Evolutionary conservation across 2,329 filamentous ascomycete genomes (phyloP).

Genomic region (Neofusicoccum ribis): DNA sequence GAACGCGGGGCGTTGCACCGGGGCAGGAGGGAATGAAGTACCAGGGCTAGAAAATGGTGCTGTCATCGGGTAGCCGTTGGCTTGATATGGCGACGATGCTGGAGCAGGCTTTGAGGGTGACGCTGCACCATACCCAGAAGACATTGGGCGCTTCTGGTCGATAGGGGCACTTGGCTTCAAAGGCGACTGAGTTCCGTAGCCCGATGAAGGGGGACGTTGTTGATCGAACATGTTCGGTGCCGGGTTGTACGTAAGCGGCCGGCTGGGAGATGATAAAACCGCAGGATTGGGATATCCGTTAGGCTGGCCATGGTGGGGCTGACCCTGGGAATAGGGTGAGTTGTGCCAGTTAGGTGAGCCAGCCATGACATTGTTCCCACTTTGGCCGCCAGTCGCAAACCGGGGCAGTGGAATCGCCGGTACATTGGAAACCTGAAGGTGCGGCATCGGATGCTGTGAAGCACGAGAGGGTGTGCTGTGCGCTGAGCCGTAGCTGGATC

Average conservation of each 20-base stretch:
- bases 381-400: background rate
- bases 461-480: constrained; percentile 2
- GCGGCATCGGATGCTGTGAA: background rate
- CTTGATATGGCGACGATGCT: constrained; percentile 34
- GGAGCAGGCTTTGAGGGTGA: constrained; percentile 40
- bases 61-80: constrained; percentile 32
- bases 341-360: background rate
- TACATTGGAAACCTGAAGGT: background rate
- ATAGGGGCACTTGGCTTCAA: constrained; percentile 36
- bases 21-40: constrained; percentile 46
- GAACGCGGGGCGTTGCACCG: constrained; percentile 34
- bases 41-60: constrained; percentile 44
- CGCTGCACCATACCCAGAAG: constrained; percentile 32
- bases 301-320: background rate
- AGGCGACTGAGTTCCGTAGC: background rate
- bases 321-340: background rate
- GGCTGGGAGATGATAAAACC: background rate
- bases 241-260: constrained; percentile 25
- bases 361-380: constrained; percentile 2
- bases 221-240: constrained; percentile 36
- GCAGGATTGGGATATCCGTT: constrained; percentile 5
- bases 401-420: constrained; percentile 5
- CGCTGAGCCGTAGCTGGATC: constrained; percentile 2
- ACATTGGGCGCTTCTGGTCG: constrained; percentile 41
- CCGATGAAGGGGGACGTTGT: constrained; percentile 40